Base-by-base conservation (phyloP, 129 eudicot species). In the Solidago caesia region DNA sequence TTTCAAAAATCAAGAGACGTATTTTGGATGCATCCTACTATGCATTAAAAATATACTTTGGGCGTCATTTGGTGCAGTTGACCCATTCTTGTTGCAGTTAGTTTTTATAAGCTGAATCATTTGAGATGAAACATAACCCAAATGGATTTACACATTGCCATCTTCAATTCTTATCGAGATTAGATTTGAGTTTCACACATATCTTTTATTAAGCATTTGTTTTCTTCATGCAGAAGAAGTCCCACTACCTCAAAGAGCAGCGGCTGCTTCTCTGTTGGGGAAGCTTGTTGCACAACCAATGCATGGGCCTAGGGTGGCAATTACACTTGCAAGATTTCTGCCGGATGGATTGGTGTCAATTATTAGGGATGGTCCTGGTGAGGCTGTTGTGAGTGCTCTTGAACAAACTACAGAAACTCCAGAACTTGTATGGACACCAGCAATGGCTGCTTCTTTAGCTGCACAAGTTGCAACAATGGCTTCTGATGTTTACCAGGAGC, bases 381-480 rank as follows among this genome's bases (percentile, higher is more conserved):
- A 95, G 86, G 96, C 96, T n/a, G 96, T 91, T 72, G 91, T 95
- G 44, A 77, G 75, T 85, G 90, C 96, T 66, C 83, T 95, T 69
- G 99, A 95, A 74, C 97, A 95, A 83, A 91, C 94, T 13, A 91
- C 99, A 4, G 99, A 95, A 84, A 95, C 99, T 63, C 99, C 99
- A 58, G 99, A 95, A 68, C 99, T 95, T 60, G 99, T 95, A 8
- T 95, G 99, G 99, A 95, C 99, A 56, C 96, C 99, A 26, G 97
- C 99, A 70, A 95, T 95, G 99, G 99, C 97, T 64, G 85, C 97
- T 66, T 95, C 99, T 12, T 84, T 95, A 70, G 85, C 99, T 70
- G 99, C 97, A 58, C 97, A 95, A 83, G 79, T 95, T 77, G 93
- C 99, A 49, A 95, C 99, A 39, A 95, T 95, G 99, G 99, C 97